Evolutionary conservation across 768 basidiomycete genomes (phyloP).

Genomic region (Cystofilobasidium ferigula): DNA sequence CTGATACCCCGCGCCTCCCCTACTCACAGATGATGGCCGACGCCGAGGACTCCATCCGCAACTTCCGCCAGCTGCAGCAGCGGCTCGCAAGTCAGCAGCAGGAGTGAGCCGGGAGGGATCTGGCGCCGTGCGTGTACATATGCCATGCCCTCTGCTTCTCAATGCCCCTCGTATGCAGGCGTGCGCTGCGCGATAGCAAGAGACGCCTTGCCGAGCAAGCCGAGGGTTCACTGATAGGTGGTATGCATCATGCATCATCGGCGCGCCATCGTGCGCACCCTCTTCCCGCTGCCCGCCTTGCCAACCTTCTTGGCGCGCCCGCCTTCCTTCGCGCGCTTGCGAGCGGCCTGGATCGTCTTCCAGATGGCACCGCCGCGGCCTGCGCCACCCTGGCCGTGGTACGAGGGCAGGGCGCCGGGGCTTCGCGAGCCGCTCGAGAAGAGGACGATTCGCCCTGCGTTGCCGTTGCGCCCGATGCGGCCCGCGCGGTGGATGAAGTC

Average conservation of each 20-base stretch:
- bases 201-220: too few relatives aligned
- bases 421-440: conserved; percentile 10
- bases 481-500: conserved; percentile 90
- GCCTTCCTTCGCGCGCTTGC: background rate
- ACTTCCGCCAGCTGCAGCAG: conserved; percentile 23
- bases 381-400: conserved; percentile 6
- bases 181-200: too few relatives aligned
- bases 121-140: background rate
- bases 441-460: conserved; percentile 34
- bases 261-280: background rate
- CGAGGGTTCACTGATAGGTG: background rate
- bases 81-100: background rate
- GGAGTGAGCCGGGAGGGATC: too few relatives aligned
- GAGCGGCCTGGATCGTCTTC: conserved; percentile 13
- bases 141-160: too few relatives aligned
- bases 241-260: background rate
- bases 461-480: conserved; percentile 57
- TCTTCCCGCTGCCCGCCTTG: background rate
- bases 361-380: conserved; percentile 25
- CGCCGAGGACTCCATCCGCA: conserved; percentile 35
- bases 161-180: too few relatives aligned
- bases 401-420: background rate
- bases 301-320: background rate
- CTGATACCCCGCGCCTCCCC: background rate
- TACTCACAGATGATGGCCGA: conserved; percentile 33